Base-by-base conservation (phyloP, 257 asterid species). In the Scutellaria minor region DNA sequence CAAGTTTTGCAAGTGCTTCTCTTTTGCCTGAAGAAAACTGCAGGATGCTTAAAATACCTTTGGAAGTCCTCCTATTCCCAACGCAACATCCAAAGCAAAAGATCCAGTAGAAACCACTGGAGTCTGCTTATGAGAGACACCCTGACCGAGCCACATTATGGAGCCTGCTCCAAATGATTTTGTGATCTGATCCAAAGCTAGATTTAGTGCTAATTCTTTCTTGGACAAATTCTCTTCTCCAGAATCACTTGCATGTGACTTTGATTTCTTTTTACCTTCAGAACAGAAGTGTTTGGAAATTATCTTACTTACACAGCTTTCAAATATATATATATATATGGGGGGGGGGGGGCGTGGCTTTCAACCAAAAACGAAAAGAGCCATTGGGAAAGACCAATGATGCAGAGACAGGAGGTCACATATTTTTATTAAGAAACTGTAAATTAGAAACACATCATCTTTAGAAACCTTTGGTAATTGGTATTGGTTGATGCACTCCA, bases 91-190 rank as follows among this genome's bases (percentile, higher is more conserved):
- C 84, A 92, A 84, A 56, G 96, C 79, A 87, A 95, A 86, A 6
- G 97, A 95, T 42, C 97, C 98, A 18, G 98, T 90, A 63, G 99
- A 92, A 35, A 95, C 88, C 68, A 92, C 98, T 0, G 98, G 98
- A 51, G 88, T 91, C 44, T 88, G 77, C 78, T 70, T 86, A 10
- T 72, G 75, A 12, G 88, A 57, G 10, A 2, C 86, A 10, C 92
- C 75, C 66, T 96, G 89, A 68, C 99, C 97, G 50, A 95, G 92
- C 99, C 98, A 95, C 98, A 95, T 92, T 46, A 92, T 92, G 67
- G 99, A 86, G 72, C 98, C 99, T 82, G 90, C 86, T 44, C 98
- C 98, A 75, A 88, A 92, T 22, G 97, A 82, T 10, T 89, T 10
- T 14, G 89, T 87, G 54, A 95, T 95, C 84, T 90, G 97, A 79